Evolutionary conservation across 371 early-diverging fungal genomes (phyloP).

Genomic region (Funneliformis caledonium): DNA sequence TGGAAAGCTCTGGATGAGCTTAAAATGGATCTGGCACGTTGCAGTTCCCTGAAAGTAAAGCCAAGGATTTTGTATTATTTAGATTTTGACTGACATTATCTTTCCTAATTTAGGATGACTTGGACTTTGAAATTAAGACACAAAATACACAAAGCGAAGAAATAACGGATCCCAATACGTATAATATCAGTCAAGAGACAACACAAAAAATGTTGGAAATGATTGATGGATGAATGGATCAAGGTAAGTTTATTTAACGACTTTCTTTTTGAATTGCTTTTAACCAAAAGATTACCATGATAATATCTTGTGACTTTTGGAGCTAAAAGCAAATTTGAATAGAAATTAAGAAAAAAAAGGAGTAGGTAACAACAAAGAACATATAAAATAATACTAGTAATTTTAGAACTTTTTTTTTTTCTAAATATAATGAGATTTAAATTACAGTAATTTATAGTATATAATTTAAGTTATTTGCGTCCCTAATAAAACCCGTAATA

Average conservation of each 20-base stretch:
- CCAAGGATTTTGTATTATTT: too few relatives aligned
- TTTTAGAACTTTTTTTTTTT: too few relatives aligned
- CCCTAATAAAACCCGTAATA: too few relatives aligned
- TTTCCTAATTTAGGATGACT: too few relatives aligned
- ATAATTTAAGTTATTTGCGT: too few relatives aligned
- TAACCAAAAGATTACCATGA: too few relatives aligned
- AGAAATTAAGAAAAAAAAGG: neutral
- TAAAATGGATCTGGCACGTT: conserved; percentile 24
- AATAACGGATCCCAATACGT: neutral
- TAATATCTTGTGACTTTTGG: neutral
- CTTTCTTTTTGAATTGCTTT: neutral
- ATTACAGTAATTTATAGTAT: too few relatives aligned
- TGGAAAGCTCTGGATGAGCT: conserved; percentile 21
- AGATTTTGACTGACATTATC: too few relatives aligned
- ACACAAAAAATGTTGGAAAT: conserved; percentile 5
- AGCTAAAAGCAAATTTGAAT: neutral
- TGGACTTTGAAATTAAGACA: too few relatives aligned
- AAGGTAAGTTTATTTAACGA: neutral
- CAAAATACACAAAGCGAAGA: too few relatives aligned
- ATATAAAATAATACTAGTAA: neutral
- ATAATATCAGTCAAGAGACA: conserved; percentile 11
- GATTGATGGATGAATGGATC: neutral
- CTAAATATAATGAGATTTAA: too few relatives aligned
- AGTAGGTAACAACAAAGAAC: neutral
- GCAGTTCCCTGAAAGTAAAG: neutral